phyloP scores from a whole-genome alignment of 129 eudicot genomes.

The Apium graveolens region DNA sequence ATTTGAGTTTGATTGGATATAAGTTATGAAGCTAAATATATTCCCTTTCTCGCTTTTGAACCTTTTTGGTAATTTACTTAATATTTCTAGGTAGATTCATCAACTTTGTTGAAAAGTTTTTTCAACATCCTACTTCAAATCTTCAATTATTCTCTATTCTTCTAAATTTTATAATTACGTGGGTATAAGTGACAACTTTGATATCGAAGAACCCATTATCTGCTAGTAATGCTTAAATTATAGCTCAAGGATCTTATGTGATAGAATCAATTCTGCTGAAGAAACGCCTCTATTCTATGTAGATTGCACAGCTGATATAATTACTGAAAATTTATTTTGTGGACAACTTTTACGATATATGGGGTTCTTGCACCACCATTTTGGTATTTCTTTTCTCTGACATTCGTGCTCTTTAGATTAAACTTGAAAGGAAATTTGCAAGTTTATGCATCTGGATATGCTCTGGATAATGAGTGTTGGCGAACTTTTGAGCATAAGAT shows the following conservation, averaged over 20 bases:
- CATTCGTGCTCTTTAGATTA: conserved; percentile 35
- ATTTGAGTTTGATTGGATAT: background rate
- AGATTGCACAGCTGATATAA: background rate
- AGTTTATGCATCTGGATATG: conserved; percentile 49
- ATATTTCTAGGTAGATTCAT: background rate
- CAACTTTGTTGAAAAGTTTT: background rate
- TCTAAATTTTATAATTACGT: background rate
- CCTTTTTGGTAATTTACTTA: background rate
- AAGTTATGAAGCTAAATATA: background rate
- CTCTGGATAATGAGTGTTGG: conserved; percentile 89
- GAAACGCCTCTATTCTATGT: background rate
- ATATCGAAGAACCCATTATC: background rate
- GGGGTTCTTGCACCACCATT: background rate
- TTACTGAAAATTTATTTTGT: background rate
- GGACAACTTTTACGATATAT: background rate
- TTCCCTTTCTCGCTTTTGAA: background rate
- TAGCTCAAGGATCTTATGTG: background rate
- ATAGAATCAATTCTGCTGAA: background rate
- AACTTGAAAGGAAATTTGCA: conserved; percentile 60
- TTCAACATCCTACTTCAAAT: background rate
- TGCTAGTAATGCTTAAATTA: background rate
- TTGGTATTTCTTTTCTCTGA: background rate
- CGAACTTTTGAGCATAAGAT: conserved; percentile 73
- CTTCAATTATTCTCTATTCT: background rate
- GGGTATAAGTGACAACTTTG: background rate